These are phyloP conservation scores for Aspergillus novoparasiticus DNA, from an alignment of 2,329 filamentous ascomycete species.

Conservation along the genomic window DNA sequence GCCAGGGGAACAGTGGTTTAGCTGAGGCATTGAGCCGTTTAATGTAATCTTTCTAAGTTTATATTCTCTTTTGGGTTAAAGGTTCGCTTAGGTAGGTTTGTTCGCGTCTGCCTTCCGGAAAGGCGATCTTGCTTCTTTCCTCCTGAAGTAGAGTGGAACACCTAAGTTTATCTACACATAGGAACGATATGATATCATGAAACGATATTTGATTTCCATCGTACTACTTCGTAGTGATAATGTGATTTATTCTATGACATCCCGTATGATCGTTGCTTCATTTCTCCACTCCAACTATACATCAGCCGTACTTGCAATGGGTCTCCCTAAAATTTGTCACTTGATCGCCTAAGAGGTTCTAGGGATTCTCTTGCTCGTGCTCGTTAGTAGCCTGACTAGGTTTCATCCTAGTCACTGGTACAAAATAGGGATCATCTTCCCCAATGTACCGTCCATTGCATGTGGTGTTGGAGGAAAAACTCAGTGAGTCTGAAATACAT, in stretches of 20 bases:
- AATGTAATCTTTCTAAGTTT: neutral
- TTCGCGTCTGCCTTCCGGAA: neutral
- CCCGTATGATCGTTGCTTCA: neutral
- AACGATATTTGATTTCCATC: neutral
- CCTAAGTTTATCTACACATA: neutral
- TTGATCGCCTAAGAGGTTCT: neutral
- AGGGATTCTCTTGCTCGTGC: neutral
- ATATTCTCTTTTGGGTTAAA: neutral
- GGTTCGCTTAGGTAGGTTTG: neutral
- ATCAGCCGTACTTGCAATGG: neutral
- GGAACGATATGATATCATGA: neutral
- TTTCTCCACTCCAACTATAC: neutral
- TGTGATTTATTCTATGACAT: neutral
- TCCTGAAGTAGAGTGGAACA: neutral
- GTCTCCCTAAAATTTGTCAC: neutral
- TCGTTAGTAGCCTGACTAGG: neutral
- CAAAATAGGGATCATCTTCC: neutral
- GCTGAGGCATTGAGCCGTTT: neutral
- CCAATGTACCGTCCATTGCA: neutral
- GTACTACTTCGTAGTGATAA: too few species aligned
- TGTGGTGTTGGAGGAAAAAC: neutral
- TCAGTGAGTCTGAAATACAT: neutral
- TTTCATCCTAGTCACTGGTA: neutral
- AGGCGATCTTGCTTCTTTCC: neutral
- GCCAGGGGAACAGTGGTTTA: neutral